phyloP scores from a whole-genome alignment of 179 eudicot species.

The Pouteria campechiana region DNA sequence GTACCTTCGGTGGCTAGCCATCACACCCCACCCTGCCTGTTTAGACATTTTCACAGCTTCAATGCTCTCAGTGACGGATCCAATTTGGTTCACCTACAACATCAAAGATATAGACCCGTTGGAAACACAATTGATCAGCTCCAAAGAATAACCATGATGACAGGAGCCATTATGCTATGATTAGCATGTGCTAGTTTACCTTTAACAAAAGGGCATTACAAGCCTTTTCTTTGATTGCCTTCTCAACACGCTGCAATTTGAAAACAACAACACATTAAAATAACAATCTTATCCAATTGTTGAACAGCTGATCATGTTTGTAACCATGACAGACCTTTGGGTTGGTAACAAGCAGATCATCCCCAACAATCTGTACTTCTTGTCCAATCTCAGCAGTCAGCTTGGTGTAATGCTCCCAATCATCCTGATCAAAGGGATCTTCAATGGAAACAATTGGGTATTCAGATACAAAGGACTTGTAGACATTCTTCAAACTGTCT shows the following conservation, averaged over 20 bases:
- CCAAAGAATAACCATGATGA: too few species aligned
- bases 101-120: too few species aligned
- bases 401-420: slow-evolving; percentile 84
- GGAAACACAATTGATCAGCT: too few species aligned
- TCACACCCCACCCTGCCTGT: slow-evolving; percentile 89
- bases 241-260: slow-evolving; percentile 61
- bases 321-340: slow-evolving; percentile 50
- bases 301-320: not conserved
- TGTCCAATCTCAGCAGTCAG: slow-evolving; percentile 55
- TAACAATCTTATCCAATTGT: not conserved
- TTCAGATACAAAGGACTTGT: slow-evolving; percentile 62
- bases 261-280: not conserved
- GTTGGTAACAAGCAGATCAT: slow-evolving; percentile 93
- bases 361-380: slow-evolving; percentile 87
- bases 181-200: too few species aligned
- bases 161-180: too few species aligned
- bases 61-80: slow-evolving; percentile 93
- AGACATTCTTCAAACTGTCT: slow-evolving; percentile 73
- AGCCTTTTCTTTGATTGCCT: slow-evolving; percentile 58
- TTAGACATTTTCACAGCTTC: slow-evolving; percentile 98
- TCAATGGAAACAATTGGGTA: slow-evolving; percentile 84
- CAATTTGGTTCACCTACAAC: slow-evolving; percentile 77
- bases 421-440: slow-evolving; percentile 96
- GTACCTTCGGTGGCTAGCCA: slow-evolving; percentile 99
- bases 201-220: slow-evolving; percentile 92